A percentile compares a stretch with the other conserved stretches of the same genome.
These are phyloP conservation scores for Poa annua DNA, from an alignment of 176 grass and related monocot species.

Conservation along the genomic window DNA sequence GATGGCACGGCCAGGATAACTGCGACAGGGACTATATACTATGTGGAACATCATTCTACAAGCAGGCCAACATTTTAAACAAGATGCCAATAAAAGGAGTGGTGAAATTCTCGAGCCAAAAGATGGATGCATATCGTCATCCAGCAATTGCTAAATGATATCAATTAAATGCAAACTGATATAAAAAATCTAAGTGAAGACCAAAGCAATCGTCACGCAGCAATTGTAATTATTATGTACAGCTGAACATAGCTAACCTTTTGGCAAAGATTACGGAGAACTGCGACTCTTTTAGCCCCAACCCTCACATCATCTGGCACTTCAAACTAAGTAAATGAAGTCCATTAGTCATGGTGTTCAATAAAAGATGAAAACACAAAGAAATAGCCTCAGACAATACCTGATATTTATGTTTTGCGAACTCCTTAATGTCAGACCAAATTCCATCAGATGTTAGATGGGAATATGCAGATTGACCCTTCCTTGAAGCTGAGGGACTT, in stretches of 20 bases:
- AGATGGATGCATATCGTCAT: no score
- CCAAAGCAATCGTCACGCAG: conserved; percentile 4
- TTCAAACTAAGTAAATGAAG: conserved; percentile 70
- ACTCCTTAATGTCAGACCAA: conserved; percentile 82
- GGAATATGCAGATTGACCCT: conserved; percentile 47
- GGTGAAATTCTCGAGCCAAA: no score
- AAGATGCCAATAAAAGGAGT: no score
- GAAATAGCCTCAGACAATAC: conserved; percentile 40
- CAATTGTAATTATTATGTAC: conserved; percentile 16
- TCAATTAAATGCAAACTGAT: background rate
- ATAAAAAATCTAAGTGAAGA: background rate
- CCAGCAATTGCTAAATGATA: no score
- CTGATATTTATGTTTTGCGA: conserved; percentile 90
- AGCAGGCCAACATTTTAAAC: background rate
- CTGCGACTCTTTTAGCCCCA: conserved; percentile 64
- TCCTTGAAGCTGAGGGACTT: conserved; percentile 55
- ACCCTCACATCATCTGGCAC: conserved; percentile 67
- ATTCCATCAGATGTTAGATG: conserved; percentile 68
- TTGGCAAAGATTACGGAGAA: conserved; percentile 90
- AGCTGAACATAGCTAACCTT: conserved; percentile 58
- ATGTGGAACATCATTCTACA: conserved; percentile 10
- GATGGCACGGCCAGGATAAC: background rate
- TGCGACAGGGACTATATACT: background rate
- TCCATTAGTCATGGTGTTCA: conserved; percentile 6
- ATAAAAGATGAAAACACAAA: conserved; percentile 34